Evolutionary conservation across 345 rosid species (phyloP).

Genomic region (Eucalyptus urophylla): DNA sequence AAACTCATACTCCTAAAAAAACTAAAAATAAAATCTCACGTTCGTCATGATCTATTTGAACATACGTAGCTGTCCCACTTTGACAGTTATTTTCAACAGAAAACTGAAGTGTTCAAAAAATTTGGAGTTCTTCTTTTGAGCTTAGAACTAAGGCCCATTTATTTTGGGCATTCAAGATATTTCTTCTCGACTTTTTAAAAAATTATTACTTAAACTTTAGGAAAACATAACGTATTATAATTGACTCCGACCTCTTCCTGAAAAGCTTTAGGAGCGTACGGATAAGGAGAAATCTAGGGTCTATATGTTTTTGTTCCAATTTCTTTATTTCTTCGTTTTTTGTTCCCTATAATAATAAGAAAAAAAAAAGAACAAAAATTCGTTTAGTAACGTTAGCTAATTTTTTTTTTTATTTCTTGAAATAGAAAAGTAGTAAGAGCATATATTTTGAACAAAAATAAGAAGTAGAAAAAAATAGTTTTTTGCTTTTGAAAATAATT

Average conservation of each 20-base stretch:
- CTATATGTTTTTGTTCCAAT: too few relatives aligned
- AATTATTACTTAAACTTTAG: neutral
- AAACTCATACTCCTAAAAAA: neutral
- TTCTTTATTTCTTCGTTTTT: too few relatives aligned
- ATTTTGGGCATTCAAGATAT: neutral
- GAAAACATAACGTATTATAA: neutral
- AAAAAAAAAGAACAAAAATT: fast-evolving
- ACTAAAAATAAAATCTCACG: neutral
- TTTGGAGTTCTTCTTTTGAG: neutral
- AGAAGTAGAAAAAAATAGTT: fast-evolving
- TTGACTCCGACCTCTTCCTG: neutral
- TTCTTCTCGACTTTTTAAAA: neutral
- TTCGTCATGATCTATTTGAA: neutral
- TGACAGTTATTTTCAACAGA: neutral
- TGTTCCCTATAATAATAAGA: too few relatives aligned
- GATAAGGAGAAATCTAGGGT: neutral
- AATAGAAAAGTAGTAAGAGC: too few relatives aligned
- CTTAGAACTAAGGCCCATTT: neutral
- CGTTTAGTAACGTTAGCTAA: fast-evolving
- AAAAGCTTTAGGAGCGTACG: neutral
- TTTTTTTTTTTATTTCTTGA: fast-evolving
- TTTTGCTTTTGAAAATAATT: too few relatives aligned
- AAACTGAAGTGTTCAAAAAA: neutral
- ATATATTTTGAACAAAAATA: too few relatives aligned
- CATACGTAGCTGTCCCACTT: neutral